Evolutionary conservation across 495 filamentous ascomycete species (phyloP), one percentile per base, ranked within the genome.

Genomic region (Thermothielavioides terrestris): DNA sequence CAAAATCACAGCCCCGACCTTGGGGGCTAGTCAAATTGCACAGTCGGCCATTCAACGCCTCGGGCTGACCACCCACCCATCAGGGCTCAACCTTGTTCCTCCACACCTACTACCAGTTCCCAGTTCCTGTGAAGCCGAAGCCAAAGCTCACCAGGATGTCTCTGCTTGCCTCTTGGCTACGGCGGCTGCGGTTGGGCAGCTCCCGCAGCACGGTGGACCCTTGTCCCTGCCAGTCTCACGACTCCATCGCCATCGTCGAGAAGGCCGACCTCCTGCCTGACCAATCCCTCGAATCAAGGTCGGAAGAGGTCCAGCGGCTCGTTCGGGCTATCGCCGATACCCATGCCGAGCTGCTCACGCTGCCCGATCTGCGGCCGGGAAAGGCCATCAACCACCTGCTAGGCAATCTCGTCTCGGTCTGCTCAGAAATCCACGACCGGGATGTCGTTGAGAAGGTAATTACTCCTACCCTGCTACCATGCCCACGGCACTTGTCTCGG

Each of bases 361-460:
- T 64, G 5, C 31, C 49, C 0, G 12, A 55, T 11, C 38, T 57
- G 20, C 40, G 42, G 4, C 61, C 61, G 0, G 53, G 53, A 17
- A 22, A 46, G 1, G 32, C 26, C 4, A 58, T 64, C 44, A 62
- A 64, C 42, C 40, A 52, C 1, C 54, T 61, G 3, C 37, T 64
- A 2, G 56, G 58, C 10, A 53, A 54, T 15, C 59, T 64, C 22
- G 61, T 64, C 14, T 21, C 45, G 3, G 27, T 61, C 23, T 64
- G 61, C 40, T 53, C 54, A 11, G 41, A 61, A 17, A 64, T 58
- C 12, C 44, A 59, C 44, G 51, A 55, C 23, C 53, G 39, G 38
- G 56, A 57, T 1, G 44, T 52, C 2, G 52, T 62, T 4, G 27
- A 55, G 5, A 34, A 55, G 49, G 61, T 64, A 57, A 17, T 15